Percentiles rank a stretch among this genome's conserved stretches.
Evolutionary conservation across 2,329 filamentous ascomycete genomes (phyloP).

Genomic region (Exophiala calicioides): DNA sequence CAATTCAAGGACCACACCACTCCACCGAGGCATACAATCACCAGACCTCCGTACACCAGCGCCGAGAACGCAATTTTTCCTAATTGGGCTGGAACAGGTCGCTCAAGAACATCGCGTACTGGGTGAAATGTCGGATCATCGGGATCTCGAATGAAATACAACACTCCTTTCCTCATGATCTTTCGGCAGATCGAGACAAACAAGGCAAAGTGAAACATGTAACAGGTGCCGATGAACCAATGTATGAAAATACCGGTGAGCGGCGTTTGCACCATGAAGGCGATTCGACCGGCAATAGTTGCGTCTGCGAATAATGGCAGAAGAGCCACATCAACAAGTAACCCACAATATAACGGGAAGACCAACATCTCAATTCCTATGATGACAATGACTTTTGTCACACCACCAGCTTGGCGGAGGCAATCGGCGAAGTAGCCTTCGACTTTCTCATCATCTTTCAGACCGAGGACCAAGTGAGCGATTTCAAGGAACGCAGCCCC

Average conservation of each 20-base stretch:
- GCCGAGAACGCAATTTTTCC: conserved; percentile 96
- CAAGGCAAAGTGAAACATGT: conserved; percentile 99
- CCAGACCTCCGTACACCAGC: conserved; percentile 88
- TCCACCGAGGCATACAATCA: conserved; percentile 89
- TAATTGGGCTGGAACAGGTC: conserved; percentile 87
- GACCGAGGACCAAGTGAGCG: conserved; percentile 66
- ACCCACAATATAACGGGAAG: conserved; percentile 92
- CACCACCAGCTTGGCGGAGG: conserved; percentile 89
- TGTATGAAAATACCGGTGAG: conserved; percentile 93
- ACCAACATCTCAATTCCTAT: conserved; percentile 99
- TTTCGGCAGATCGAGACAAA: conserved; percentile 99
- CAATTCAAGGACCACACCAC: conserved; percentile 70
- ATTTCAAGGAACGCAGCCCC: conserved; percentile 78
- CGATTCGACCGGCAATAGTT: conserved; percentile 72
- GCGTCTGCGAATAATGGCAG: conserved; percentile 85
- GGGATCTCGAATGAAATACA: conserved; percentile 97
- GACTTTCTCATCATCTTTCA: conserved; percentile 55
- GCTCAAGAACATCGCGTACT: conserved; percentile 91
- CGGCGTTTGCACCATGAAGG: conserved; percentile 76
- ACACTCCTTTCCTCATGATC: conserved; percentile 90
- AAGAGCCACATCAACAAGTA: conserved; percentile 83
- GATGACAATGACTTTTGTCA: conserved; percentile 96
- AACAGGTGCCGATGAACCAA: conserved; percentile 98
- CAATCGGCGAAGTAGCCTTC: conserved; percentile 80
- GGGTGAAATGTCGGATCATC: conserved; percentile 98